phyloP scores from a whole-genome alignment of 1,284 basidiomycete species.

The Leccinum solheimii region DNA sequence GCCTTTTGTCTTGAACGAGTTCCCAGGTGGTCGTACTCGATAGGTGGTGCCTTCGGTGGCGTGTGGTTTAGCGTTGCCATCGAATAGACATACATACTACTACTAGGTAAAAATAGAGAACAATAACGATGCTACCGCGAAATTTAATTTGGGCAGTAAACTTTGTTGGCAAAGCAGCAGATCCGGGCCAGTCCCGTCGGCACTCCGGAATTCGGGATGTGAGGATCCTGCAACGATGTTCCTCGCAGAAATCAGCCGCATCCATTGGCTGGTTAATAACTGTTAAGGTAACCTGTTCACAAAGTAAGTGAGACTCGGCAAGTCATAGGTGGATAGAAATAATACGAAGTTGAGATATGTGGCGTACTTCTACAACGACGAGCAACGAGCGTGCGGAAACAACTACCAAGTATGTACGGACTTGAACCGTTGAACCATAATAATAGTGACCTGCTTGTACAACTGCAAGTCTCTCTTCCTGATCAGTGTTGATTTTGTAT shows the following conservation, averaged over 20 bases:
- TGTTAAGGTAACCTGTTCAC: too few species aligned
- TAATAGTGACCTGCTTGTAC: background rate
- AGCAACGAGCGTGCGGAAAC: background rate
- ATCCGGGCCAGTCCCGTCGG: too few species aligned
- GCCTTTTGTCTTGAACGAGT: constrained; percentile 75
- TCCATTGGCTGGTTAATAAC: too few species aligned
- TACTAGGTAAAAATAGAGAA: constrained; percentile 6
- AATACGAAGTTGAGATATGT: background rate
- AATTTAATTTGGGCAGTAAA: background rate
- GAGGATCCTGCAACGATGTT: background rate
- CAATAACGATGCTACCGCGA: constrained; percentile 20
- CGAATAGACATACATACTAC: background rate
- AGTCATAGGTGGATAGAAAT: background rate
- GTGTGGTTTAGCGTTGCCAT: constrained; percentile 45
- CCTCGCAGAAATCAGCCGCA: background rate
- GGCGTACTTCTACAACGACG: too few species aligned
- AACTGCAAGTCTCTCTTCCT: background rate
- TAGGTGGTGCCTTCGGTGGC: constrained; percentile 66
- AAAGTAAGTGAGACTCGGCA: background rate
- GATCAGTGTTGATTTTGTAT: background rate
- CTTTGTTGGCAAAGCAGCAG: background rate
- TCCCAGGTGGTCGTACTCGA: constrained; percentile 65
- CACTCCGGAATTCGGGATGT: background rate
- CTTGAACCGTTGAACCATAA: too few species aligned
- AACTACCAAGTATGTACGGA: too few species aligned